Conservation (phyloP, 768 basidiomycete genomes). For the Russula sp. region DNA sequence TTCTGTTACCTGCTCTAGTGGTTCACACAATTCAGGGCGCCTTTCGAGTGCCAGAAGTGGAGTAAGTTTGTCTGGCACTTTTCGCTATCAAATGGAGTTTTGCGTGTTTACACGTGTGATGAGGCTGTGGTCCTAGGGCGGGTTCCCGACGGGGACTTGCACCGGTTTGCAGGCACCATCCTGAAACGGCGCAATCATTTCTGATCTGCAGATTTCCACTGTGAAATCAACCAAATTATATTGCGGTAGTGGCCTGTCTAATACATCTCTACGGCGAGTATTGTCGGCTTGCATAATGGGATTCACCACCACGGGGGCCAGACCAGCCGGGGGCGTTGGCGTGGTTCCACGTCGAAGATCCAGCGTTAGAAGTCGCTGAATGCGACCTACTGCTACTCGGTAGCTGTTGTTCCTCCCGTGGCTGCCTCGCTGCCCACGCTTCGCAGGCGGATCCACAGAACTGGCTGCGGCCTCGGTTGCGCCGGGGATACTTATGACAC, state of each 20-base stretch:
- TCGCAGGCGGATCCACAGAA: slow-evolving; percentile 16
- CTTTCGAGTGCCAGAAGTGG: too few relatives aligned
- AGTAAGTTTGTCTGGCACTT: too few relatives aligned
- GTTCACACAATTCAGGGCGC: too few relatives aligned
- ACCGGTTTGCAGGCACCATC: neutral
- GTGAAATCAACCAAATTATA: neutral
- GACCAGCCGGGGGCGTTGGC: neutral
- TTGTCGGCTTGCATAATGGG: neutral
- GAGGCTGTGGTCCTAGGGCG: slow-evolving; percentile 8
- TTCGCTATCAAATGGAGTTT: neutral
- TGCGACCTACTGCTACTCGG: too few relatives aligned
- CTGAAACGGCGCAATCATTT: neutral
- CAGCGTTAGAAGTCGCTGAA: too few relatives aligned
- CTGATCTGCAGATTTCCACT: neutral
- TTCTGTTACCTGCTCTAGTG: too few relatives aligned
- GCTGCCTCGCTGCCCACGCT: neutral
- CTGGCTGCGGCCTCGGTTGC: neutral
- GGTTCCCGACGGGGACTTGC: neutral
- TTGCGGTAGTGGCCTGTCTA: slow-evolving; percentile 7
- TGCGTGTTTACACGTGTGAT: neutral
- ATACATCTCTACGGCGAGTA: slow-evolving; percentile 11
- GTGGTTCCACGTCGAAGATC: neutral
- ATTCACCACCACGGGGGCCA: too few relatives aligned
- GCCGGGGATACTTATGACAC: slow-evolving; percentile 6
- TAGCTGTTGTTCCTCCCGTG: too few relatives aligned